Conservation (phyloP, 2,329 filamentous ascomycete species). For the Ceratocystiopsis sp. region DNA sequence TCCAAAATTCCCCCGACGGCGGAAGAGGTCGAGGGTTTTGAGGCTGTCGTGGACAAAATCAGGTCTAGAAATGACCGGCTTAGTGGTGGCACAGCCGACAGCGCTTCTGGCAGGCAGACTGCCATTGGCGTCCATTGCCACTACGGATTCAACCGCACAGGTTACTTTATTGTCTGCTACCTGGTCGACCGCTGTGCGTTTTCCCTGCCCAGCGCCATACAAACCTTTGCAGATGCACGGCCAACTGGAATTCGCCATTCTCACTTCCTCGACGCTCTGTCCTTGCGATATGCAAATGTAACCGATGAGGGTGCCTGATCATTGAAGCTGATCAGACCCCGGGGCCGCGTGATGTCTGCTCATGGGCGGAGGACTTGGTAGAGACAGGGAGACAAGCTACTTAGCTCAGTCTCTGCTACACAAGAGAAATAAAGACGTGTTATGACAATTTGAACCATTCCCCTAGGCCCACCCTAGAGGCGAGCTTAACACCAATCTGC, state of each 20-base stretch:
- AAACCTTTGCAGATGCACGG: slow-evolving; percentile 54
- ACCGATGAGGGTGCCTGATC: background rate
- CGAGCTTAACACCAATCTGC: too few relatives aligned
- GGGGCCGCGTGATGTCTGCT: too few relatives aligned
- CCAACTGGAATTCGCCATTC: slow-evolving; percentile 77
- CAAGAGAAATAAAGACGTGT: too few relatives aligned
- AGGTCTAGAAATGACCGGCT: slow-evolving; percentile 32
- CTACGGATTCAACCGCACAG: slow-evolving; percentile 89
- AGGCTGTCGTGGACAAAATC: slow-evolving; percentile 40
- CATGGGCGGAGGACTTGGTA: too few relatives aligned
- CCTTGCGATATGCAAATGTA: slow-evolving; percentile 46
- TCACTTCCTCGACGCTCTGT: slow-evolving; percentile 74
- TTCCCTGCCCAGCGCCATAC: slow-evolving; percentile 58
- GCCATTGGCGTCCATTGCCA: slow-evolving; percentile 77
- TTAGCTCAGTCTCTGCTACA: too few relatives aligned
- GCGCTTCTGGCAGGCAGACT: slow-evolving; percentile 13
- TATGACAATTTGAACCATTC: too few relatives aligned
- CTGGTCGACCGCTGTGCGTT: slow-evolving; percentile 67
- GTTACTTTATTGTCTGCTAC: slow-evolving; percentile 80
- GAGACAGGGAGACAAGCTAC: too few relatives aligned
- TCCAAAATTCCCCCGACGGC: slow-evolving; percentile 68
- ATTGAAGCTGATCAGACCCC: too few relatives aligned
- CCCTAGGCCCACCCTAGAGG: too few relatives aligned
- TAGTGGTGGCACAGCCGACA: slow-evolving; percentile 13
- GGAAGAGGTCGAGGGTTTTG: slow-evolving; percentile 35